Evolutionary conservation across 2,329 filamentous ascomycete species (phyloP).

Genomic region (Zalaria sp.): DNA sequence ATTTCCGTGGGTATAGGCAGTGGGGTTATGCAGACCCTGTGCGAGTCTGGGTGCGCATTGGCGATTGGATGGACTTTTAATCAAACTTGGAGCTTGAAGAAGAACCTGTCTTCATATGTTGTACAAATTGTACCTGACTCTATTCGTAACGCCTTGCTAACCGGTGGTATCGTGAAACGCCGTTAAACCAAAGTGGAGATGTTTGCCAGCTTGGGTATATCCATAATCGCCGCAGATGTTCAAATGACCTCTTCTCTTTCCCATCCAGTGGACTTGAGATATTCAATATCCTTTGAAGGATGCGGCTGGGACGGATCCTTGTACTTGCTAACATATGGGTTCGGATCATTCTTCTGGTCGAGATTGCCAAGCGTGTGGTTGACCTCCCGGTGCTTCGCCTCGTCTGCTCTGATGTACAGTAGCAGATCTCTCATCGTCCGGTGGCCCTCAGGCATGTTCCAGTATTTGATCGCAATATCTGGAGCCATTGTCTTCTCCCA

Average conservation of each 20-base stretch:
- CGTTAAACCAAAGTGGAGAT: too few relatives aligned
- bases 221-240: slow-evolving; percentile 2
- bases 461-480: slow-evolving; percentile 82
- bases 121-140: too few relatives aligned
- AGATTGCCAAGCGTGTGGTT: slow-evolving; percentile 92
- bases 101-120: too few relatives aligned
- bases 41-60: too few relatives aligned
- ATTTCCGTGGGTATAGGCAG: too few relatives aligned
- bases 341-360: slow-evolving; percentile 72
- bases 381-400: slow-evolving; percentile 69
- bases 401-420: slow-evolving; percentile 78
- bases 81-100: too few relatives aligned
- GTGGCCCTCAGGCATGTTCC: slow-evolving; percentile 78
- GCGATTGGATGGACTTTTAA: too few relatives aligned
- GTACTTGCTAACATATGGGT: slow-evolving; percentile 79
- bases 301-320: slow-evolving; percentile 54
- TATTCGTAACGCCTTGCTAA: too few relatives aligned
- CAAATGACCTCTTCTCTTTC: slow-evolving; percentile 66
- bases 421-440: slow-evolving; percentile 76
- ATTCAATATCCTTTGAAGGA: slow-evolving; percentile 52
- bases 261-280: slow-evolving; percentile 59
- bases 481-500: slow-evolving; percentile 72
- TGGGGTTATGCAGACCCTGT: too few relatives aligned
- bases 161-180: too few relatives aligned
- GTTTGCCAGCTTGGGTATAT: too few relatives aligned